These are phyloP conservation scores for Paraleonurus japonicus DNA, from an alignment of 257 asterid genomes.

Conservation along the genomic window DNA sequence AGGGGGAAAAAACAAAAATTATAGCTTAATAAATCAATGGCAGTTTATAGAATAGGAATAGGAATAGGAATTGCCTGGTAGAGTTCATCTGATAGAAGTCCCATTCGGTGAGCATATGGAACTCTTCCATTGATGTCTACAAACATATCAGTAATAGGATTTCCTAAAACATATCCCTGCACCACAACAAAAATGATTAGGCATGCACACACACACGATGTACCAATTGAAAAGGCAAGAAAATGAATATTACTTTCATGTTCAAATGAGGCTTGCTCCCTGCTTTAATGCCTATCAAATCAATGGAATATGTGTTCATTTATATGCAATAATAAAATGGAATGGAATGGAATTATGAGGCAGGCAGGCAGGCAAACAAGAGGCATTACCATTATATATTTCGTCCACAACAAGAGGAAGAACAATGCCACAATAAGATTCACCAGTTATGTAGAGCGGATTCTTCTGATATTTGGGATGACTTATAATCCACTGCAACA, in stretches of 20 bases:
- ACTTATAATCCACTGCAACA: slow-evolving; percentile 35
- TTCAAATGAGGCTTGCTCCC: slow-evolving; percentile 25
- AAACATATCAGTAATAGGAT: slow-evolving; percentile 15
- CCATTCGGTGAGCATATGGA: slow-evolving; percentile 40
- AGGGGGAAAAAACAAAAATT: background rate
- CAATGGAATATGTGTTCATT: too few species aligned
- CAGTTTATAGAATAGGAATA: too few species aligned
- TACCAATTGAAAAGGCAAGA: background rate
- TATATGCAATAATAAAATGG: too few species aligned
- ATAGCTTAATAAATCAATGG: background rate
- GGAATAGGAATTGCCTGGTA: slow-evolving; percentile 20
- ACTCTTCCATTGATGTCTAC: slow-evolving; percentile 14
- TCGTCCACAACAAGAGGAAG: slow-evolving; percentile 22
- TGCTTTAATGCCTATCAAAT: slow-evolving; percentile 30
- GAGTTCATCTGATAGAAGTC: slow-evolving; percentile 32
- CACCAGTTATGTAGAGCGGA: slow-evolving; percentile 34
- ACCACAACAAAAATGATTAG: background rate
- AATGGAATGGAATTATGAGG: too few species aligned
- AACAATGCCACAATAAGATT: slow-evolving; percentile 28
- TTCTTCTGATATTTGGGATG: slow-evolving; percentile 34
- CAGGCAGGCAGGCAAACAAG: too few species aligned
- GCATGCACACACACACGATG: background rate
- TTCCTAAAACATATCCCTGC: slow-evolving; percentile 39
- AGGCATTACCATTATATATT: slow-evolving; percentile 26
- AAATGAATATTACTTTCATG: slow-evolving; percentile 23